Evolutionary conservation across 176 grass and related monocot species (phyloP).

Genomic region (Metroxylon sagu): DNA sequence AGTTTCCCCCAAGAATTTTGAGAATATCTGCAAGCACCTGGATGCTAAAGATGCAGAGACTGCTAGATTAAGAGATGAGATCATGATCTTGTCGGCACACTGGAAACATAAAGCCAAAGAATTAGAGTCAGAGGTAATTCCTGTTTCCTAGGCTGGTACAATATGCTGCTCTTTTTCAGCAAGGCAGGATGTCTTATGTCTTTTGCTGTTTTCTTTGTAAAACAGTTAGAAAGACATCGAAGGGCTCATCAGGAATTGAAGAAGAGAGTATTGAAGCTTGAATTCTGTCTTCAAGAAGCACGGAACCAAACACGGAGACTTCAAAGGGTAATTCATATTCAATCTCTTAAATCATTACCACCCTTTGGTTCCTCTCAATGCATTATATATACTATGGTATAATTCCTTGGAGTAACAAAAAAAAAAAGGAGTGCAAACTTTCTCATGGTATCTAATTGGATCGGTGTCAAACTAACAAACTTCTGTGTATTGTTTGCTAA

Average conservation of each 20-base stretch:
- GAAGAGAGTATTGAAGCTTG: conserved; percentile 82
- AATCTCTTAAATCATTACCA: no score
- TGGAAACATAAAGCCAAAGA: conserved; percentile 83
- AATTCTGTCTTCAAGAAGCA: conserved; percentile 94
- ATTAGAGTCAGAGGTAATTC: conserved; percentile 55
- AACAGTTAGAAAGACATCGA: conserved; percentile 71
- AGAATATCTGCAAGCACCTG: conserved; percentile 68
- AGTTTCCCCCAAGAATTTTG: conserved; percentile 66
- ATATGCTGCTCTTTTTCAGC: no score
- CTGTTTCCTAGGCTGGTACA: not conserved
- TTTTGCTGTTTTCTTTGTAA: not conserved
- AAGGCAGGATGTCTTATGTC: not conserved
- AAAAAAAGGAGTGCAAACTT: no score
- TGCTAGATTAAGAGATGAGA: conserved; percentile 75
- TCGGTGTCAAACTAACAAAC: no score
- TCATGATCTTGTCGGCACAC: conserved; percentile 70
- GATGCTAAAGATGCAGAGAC: conserved; percentile 71
- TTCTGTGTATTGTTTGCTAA: no score
- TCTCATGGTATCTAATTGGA: no score
- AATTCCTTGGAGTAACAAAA: no score
- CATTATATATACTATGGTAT: no score
- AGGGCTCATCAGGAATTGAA: conserved; percentile 81
- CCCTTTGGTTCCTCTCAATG: no score
- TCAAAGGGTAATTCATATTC: conserved; percentile 45
- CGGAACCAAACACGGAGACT: conserved; percentile 76